phyloP scores from a whole-genome alignment of 177 flowering plant species.

The Telopea speciosissima region DNA sequence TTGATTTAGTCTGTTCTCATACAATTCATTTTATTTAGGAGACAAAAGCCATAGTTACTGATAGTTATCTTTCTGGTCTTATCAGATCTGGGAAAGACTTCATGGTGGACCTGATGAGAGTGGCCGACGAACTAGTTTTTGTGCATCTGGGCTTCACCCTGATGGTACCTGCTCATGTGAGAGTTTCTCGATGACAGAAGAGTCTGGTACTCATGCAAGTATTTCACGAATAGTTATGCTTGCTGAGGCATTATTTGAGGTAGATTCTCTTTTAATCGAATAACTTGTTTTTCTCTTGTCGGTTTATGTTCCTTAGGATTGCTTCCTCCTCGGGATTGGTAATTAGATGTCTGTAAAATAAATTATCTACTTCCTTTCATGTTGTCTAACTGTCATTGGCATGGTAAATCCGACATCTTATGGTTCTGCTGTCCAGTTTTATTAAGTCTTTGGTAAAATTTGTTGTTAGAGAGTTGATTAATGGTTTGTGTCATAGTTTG shows the following conservation, averaged over 20 bases:
- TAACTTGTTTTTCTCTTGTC: background rate
- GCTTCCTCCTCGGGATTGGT: background rate
- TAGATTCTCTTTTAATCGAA: conserved; percentile 15
- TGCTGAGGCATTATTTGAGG: conserved; percentile 94
- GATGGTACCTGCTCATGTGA: conserved; percentile 79
- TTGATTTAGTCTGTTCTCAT: background rate
- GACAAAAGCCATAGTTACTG: background rate
- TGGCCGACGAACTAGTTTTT: conserved; percentile 31
- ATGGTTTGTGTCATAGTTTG: too few relatives aligned
- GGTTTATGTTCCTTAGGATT: background rate
- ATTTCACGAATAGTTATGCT: conserved; percentile 83
- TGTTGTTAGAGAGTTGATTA: too few relatives aligned
- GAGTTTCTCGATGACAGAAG: conserved; percentile 36
- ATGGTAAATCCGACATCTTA: background rate
- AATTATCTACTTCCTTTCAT: background rate
- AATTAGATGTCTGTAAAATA: background rate
- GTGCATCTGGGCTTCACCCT: conserved; percentile 68
- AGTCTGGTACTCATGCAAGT: conserved; percentile 58
- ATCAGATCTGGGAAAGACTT: conserved; percentile 73
- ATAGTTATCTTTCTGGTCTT: background rate
- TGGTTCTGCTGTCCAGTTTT: too few relatives aligned
- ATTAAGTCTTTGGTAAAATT: background rate
- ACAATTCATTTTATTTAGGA: too few relatives aligned
- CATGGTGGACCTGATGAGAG: conserved; percentile 41
- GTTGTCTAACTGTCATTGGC: background rate